Base-by-base conservation (phyloP, 805 yeast species). In the Ascoidea rubescens region DNA sequence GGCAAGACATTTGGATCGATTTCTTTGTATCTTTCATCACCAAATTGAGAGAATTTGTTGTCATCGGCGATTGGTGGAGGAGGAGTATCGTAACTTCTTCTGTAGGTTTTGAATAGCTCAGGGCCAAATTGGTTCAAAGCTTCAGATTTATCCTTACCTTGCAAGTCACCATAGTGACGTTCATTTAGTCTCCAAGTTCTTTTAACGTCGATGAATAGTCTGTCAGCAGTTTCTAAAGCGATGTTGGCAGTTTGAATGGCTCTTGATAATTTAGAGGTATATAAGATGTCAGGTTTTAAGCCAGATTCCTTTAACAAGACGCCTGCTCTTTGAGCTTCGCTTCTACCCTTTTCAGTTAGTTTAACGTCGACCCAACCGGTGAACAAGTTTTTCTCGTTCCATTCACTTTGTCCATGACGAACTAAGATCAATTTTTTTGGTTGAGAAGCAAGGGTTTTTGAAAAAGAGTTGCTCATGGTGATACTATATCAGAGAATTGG, bases 371-470 rank as follows among this genome's bases (percentile, higher is more conserved):
- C 80, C 95, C 95, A 86, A 17, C 95, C 95, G 65, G 93, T 84
- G 68, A 86, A 86, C 57, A 79, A 71, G 67, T 84, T 80, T 62
- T 77, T 77, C 63, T 82, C 80, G 64, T 86, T 86, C 79, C 87
- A 80, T 72, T 87, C 97, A 75, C 96, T 87, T 79, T 91, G 96
- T 65, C 98, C 98, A 90, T 90, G 98, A 79, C 98, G 90, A 62
- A 91, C 89, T 68, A 90, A 78, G 68, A 90, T 82, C 71, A 90
- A 78, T 72, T 86, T 88, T 65, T 67, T 60, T 47, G 58, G 8
- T 37, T 37, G 14, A 37, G 14, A 37, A 2, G 43, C 28, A 21
- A 21, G 3, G 3, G 28, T 21, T 21, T 21, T 21, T 21, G 28
- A 21, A 2, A 21, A 21, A 21, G 28, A 21, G 28, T 21, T 21